Evolutionary conservation across 176 grass and related monocot genomes (phyloP), one percentile per base, ranked within the genome.

Genomic region (Lolium perenne): DNA sequence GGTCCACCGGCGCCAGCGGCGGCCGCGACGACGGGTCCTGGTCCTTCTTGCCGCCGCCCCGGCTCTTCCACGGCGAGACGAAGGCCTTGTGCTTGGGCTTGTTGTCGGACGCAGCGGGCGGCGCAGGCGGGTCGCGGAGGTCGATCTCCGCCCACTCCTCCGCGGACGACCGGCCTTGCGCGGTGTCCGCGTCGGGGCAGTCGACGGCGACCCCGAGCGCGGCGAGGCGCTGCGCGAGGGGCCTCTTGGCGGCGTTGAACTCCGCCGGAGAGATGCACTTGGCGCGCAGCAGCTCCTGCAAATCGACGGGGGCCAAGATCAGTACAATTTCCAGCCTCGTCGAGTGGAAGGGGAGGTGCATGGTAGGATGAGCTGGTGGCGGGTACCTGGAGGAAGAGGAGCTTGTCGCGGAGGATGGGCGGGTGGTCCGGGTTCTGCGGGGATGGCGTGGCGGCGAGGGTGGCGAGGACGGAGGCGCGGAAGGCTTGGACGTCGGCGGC

Each of bases 101-200:
- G 26, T 92, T 95, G 54, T 92, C 90, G 8, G 78, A 10, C 18
- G 48, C 25, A 14, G 82, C 60, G 1, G 71, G 12, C 10, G 86
- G 91, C 13, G 82, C 60, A 0, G 71, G 12, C 10, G 86, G 91
- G 73, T 98, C 97, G 10, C 86, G 78, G 80, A 98, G 94, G 61
- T 96, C 94, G 87, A 98, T 96, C 58, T 89, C 92, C 7, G 97
- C 88, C 97, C 97, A 98, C 53, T 98, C 94, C 80, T 94, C 95
- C 61, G 87, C 82, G 10, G 88, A 58, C 2, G 51, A 67, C 51
- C 66, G 60, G 22, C 10, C n/a, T n/a, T n/a, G n/a, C n/a, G n/a
- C 45, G 5, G 13, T 55, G 59, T 89, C 88, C 12, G 94, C 85
- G 70, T 95, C 96, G 46, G 89, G 86, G 78, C 86, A 89, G 25